Evolutionary conservation across 306 rosid genomes (phyloP).

Genomic region (Acacia melanoxylon): DNA sequence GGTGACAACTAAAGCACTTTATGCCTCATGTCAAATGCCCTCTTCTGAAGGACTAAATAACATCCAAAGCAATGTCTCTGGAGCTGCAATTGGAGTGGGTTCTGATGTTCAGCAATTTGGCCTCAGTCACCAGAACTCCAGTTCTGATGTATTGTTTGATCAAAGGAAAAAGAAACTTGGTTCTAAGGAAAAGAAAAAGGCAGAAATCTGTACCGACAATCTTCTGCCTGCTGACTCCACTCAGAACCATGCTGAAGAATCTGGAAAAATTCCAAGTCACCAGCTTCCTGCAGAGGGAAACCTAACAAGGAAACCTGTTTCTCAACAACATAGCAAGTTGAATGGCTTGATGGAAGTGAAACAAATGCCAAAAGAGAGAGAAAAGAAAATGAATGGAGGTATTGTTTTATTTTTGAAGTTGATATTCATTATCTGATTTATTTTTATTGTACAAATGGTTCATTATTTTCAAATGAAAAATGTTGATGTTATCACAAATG

Average conservation of each 20-base stretch:
- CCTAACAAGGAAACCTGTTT: conserved; percentile 42
- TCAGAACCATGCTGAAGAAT: conserved; percentile 44
- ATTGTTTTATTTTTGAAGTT: conserved; percentile 26
- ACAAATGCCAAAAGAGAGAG: conserved; percentile 45
- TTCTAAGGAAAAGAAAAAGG: conserved; percentile 42
- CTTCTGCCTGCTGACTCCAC: conserved; percentile 31
- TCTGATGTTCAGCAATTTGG: conserved; percentile 41
- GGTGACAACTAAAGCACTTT: conserved; percentile 62
- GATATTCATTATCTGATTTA: conserved; percentile 13
- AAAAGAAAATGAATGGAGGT: conserved; percentile 50
- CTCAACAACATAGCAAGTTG: conserved; percentile 37
- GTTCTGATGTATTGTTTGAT: conserved; percentile 37
- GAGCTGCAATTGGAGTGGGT: conserved; percentile 40
- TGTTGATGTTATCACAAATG: neutral
- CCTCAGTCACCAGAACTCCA: conserved; percentile 36
- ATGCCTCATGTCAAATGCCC: conserved; percentile 57
- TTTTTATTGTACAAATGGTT: conserved; percentile 14
- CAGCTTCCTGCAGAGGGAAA: conserved; percentile 49
- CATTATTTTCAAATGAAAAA: conserved; percentile 10
- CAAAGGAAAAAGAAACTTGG: conserved; percentile 52
- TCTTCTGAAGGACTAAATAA: conserved; percentile 49
- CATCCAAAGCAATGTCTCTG: conserved; percentile 43
- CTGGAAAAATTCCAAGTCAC: conserved; percentile 45
- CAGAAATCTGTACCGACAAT: conserved; percentile 33
- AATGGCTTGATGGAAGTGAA: conserved; percentile 44